Base-by-base conservation (phyloP, 495 filamentous ascomycete genomes). In the Astrocystis sublimbata region DNA sequence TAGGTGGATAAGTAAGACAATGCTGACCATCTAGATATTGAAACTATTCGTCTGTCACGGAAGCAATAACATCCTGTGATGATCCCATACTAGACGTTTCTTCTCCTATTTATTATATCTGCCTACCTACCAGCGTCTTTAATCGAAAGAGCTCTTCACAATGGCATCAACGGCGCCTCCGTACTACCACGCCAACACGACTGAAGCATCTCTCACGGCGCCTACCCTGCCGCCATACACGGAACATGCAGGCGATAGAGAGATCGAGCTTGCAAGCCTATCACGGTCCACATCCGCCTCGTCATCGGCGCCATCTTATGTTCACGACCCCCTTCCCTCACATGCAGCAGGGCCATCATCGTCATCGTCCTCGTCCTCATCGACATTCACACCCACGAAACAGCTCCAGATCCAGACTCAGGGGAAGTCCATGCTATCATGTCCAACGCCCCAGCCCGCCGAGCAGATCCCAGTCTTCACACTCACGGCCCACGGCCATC, bases 391-490 rank as follows among this genome's bases (percentile, higher is more conserved):
- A 7, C 72, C 75, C 24, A 75, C 73, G 1, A 65, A 65, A 19
- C 70, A 69, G 31, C 69, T 85, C 52, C 75, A 76, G 31, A 77
- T 85, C 59, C 71, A 80, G 63, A 73, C 81, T 2, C 66, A 43
- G 23, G 84, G 84, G 19, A 79, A 80, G 40, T 58, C 63, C 0
- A 57, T 71, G 26, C 60, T 84, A 33, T 77, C 78, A 45, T 62
- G 82, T 3, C 83, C 83, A 0, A 42, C 78, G 0, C 77, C 81
- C 0, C 59, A 70, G 0, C 65, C 66, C 1, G 71, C 83, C 6
- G 74, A 76, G 0, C 74, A 79, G 17, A 84, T 83, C 63, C 65
- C 70, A 23, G 71, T 86, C 65, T 78, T 73, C 66, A 49, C 75
- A 23, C 30, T 72, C 49, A 2, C 40, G 56, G n/a, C 52, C 50